Conservation (phyloP, 2,329 filamentous ascomycete genomes). For the Cercospora zeae-maydis region DNA sequence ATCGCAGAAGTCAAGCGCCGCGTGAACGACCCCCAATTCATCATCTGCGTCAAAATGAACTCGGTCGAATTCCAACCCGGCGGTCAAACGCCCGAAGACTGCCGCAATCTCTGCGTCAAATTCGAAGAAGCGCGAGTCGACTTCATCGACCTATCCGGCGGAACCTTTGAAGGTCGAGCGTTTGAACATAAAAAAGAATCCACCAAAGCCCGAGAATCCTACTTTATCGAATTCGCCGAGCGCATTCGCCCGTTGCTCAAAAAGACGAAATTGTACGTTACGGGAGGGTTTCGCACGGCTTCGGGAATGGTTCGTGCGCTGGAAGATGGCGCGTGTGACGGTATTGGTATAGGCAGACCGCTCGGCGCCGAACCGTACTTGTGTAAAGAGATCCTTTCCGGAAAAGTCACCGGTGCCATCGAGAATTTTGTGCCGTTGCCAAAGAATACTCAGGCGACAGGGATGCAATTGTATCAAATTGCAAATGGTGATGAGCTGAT, state of each 20-base stretch:
- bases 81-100: constrained; percentile 30
- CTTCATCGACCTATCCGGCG: constrained; percentile 31
- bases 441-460: constrained; percentile 33
- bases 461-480: constrained; percentile 33
- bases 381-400: constrained; percentile 32
- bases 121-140: constrained; percentile 27
- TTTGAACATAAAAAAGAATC: constrained; percentile 34
- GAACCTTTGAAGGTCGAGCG: constrained; percentile 30
- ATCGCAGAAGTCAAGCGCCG: constrained; percentile 33
- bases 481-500: constrained; percentile 27
- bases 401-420: constrained; percentile 30
- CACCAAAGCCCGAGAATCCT: constrained; percentile 30
- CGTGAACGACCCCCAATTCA: constrained; percentile 28
- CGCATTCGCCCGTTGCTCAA: constrained; percentile 30
- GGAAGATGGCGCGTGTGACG: constrained; percentile 26
- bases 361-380: constrained; percentile 32
- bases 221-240: constrained; percentile 35
- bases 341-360: constrained; percentile 32
- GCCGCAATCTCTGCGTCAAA: constrained; percentile 26
- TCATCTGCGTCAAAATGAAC: constrained; percentile 34
- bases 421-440: constrained; percentile 33
- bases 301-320: constrained; percentile 31
- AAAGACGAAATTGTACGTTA: constrained; percentile 35
- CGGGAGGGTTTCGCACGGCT: constrained; percentile 34
- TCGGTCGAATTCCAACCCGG: constrained; percentile 33